Evolutionary conservation across 2,329 filamentous ascomycete genomes (phyloP).

Genomic region (Fonsecaea erecta): DNA sequence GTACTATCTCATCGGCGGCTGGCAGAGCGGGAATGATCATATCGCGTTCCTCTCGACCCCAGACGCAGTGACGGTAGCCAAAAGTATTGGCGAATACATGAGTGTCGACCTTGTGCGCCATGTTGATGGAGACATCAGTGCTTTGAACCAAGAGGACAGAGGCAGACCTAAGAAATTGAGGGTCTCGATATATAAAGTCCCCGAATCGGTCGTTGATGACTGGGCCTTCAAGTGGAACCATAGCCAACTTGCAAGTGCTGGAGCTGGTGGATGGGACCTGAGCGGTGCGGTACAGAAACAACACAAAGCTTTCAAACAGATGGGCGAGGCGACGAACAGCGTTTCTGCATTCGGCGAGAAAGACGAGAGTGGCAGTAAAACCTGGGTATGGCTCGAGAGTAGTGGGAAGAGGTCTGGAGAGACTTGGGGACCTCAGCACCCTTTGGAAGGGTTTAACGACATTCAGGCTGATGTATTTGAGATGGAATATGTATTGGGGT

Average conservation of each 20-base stretch:
- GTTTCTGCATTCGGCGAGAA: slow-evolving; percentile 12
- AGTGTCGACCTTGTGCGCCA: slow-evolving; percentile 18
- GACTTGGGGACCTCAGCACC: not conserved
- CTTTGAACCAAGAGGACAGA: not conserved
- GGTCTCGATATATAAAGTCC: slow-evolving; percentile 7
- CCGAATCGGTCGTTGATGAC: not conserved
- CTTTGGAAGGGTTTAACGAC: not conserved
- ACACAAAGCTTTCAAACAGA: slow-evolving; percentile 17
- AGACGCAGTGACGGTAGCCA: slow-evolving; percentile 14
- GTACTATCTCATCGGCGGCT: slow-evolving; percentile 21
- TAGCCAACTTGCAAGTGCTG: not conserved
- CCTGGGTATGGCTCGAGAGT: slow-evolving; percentile 17
- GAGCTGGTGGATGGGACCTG: slow-evolving; percentile 18
- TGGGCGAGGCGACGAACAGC: slow-evolving; percentile 20
- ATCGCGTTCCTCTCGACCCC: slow-evolving; percentile 18
- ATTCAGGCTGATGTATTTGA: slow-evolving; percentile 15
- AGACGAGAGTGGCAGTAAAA: not conserved
- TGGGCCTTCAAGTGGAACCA: slow-evolving; percentile 16
- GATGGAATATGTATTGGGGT: slow-evolving; percentile 21
- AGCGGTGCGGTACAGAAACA: slow-evolving; percentile 21
- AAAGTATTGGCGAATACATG: slow-evolving; percentile 18
- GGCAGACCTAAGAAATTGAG: not conserved
- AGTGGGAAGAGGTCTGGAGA: not conserved
- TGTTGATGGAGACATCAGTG: slow-evolving; percentile 16
- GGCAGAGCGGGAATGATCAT: slow-evolving; percentile 15